Conservation (phyloP, 2,329 filamentous ascomycete genomes). For the Helminthosporium solani region DNA sequence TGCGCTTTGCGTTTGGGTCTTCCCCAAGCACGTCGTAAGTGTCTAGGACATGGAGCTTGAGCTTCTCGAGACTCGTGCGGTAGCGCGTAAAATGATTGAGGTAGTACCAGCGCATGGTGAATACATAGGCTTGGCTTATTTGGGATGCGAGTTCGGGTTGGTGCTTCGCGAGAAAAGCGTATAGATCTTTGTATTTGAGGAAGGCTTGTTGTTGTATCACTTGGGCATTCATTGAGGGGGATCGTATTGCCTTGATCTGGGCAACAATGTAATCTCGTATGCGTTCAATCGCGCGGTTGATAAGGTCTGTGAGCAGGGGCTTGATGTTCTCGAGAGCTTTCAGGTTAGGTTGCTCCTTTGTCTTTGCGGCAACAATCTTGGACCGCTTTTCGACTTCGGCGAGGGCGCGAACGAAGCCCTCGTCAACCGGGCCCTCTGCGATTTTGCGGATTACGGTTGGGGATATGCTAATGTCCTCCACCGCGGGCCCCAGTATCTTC, state of each 20-base stretch:
- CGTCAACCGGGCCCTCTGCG: constrained; percentile 84
- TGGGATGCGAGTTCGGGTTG: constrained; percentile 83
- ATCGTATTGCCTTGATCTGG: constrained; percentile 90
- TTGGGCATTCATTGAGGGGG: constrained; percentile 95
- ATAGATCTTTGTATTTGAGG: constrained; percentile 84
- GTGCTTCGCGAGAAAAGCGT: constrained; percentile 77
- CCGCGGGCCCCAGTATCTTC: constrained; percentile 79
- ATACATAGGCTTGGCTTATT: constrained; percentile 90
- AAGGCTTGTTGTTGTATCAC: constrained; percentile 94
- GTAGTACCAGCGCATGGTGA: constrained; percentile 99
- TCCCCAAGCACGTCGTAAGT: constrained; percentile 80
- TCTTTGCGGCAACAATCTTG: constrained; percentile 67
- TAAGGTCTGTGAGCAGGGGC: constrained; percentile 81
- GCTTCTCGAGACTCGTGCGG: constrained; percentile 75
- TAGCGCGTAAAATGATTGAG: constrained; percentile 88
- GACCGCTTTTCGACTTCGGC: constrained; percentile 80
- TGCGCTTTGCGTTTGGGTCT: constrained; percentile 68
- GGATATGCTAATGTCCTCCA: constrained; percentile 88
- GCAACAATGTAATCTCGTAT: constrained; percentile 93
- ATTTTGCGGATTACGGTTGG: constrained; percentile 83
- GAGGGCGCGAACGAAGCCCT: constrained; percentile 80
- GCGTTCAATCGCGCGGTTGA: constrained; percentile 84
- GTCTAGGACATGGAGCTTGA: constrained; percentile 80
- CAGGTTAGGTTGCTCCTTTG: constrained; percentile 57
- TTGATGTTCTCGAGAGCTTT: constrained; percentile 82